Base-by-base conservation (phyloP, 352 stramenopile genomes). In the Globisporangium emineosum region DNA sequence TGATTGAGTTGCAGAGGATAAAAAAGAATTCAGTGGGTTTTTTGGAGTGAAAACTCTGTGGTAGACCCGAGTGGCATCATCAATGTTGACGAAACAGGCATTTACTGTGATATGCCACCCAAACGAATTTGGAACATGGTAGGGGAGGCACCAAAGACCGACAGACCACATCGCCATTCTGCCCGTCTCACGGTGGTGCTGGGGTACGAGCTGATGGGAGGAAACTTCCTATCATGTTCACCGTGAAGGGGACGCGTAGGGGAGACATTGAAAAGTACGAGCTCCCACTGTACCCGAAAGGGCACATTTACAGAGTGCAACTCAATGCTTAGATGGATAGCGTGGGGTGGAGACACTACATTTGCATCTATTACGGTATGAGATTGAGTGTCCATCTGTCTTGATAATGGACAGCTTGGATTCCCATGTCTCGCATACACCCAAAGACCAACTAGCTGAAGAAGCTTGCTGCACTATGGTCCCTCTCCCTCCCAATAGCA, bases 311-410 rank as follows among this genome's bases (percentile, higher is more conserved):
- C 30, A 40, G 58, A 0, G 66, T 76, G 0, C 70, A 70, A 50
- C n/a, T 66, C 21, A 73, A 76, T 37, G 66, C 50, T 2, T 73
- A 66, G 62, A 71, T 73, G 66, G 66, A 69, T 40, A 29, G 27
- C 5, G 3, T 0, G n/a, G n/a, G n/a, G n/a, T n/a, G n/a, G n/a
- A n/a, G n/a, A n/a, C n/a, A n/a, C n/a, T n/a, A n/a, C n/a, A n/a
- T n/a, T n/a, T n/a, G n/a, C n/a, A n/a, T n/a, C n/a, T n/a, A n/a
- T n/a, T n/a, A n/a, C n/a, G n/a, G n/a, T n/a, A n/a, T n/a, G n/a
- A n/a, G n/a, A n/a, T n/a, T n/a, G n/a, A n/a, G n/a, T n/a, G n/a
- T n/a, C n/a, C n/a, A n/a, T n/a, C n/a, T n/a, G n/a, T n/a, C n/a
- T n/a, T n/a, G n/a, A n/a, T n/a, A n/a, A n/a, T n/a, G n/a, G n/a